Percentiles rank a stretch among this genome's conserved stretches.
Conservation (phyloP, 2,329 filamentous ascomycete species). For the Zymoseptoria tritici region DNA sequence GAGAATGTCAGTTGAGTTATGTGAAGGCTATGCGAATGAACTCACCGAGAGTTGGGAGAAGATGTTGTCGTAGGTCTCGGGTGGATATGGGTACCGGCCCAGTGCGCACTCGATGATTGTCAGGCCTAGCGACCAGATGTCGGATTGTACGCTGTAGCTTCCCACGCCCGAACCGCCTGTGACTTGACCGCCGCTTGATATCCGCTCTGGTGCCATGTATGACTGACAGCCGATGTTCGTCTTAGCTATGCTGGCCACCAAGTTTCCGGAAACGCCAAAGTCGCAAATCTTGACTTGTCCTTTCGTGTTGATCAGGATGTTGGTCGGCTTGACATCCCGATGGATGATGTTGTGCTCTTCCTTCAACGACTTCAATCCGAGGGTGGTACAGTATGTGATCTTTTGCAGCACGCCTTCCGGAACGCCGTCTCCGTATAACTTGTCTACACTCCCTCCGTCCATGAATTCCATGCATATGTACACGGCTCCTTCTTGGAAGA, state of each 20-base stretch:
- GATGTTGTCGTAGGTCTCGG: conserved; percentile 95
- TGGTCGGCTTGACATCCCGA: conserved; percentile 97
- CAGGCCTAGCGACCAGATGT: conserved; percentile 93
- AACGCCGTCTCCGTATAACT: conserved; percentile 83
- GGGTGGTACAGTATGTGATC: conserved; percentile 81
- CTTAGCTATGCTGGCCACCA: conserved; percentile 95
- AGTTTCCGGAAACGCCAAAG: conserved; percentile 92
- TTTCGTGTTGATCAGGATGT: conserved; percentile 82
- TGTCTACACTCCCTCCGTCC: conserved; percentile 97
- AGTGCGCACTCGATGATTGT: conserved; percentile 94
- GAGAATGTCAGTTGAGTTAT: conserved; percentile 13
- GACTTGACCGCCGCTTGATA: conserved; percentile 75
- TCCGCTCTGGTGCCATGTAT: conserved; percentile 97
- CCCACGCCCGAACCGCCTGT: conserved; percentile 64
- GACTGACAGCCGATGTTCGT: conserved; percentile 99
- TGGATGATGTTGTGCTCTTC: conserved; percentile 99
- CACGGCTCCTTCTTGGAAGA: conserved; percentile 96
- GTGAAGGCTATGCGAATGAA: conserved; percentile 19
- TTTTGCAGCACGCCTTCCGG: conserved; percentile 83
- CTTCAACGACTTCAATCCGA: conserved; percentile 87
- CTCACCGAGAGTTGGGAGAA: conserved; percentile 94
- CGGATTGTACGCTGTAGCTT: conserved; percentile 94
- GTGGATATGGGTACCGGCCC: conserved; percentile 91
- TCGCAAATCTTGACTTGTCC: conserved; percentile 98
- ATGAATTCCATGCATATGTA: conserved; percentile 99